Base-by-base conservation (phyloP, 1,284 basidiomycete genomes). In the Cryptococcus sp. region DNA sequence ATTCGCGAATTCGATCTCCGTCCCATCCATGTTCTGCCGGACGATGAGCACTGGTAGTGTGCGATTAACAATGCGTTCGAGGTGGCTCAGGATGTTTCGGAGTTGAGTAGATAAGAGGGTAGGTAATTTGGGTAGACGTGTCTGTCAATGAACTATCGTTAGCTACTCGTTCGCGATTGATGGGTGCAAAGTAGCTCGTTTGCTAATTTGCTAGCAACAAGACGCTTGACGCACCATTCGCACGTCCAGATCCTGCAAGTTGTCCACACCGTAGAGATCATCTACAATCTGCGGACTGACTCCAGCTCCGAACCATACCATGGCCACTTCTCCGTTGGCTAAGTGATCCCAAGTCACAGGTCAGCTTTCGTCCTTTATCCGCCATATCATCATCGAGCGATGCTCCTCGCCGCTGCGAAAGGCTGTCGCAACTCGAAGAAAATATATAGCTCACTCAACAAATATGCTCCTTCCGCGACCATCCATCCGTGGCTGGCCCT, bases 1-100 rank as follows among this genome's bases (percentile, higher is more conserved):
- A 80, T 99, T 96, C 63, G 90, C 92, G 69, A 95, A 94, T 75
- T 99, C 96, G 54, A 99, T 86, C 80, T 99, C 96, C 59, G 87
- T 83, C 11, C 88, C 94, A 74, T 99, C 96, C 72, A 93, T 82
- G 73, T 97, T 93, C 76, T 99, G 96, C 16, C 96, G 84, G 0
- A 91, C 91, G 49, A 98, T 83, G 40, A 87, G 80, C 60, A 97
- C 84, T 54, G 88, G 90, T 45, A 85, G 67, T 2, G 83, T 76
- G 17, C 83, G 80, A 8, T 87, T 86, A 47, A 81, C 81, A 41
- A 91, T 83, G 62, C 87, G 84, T 54, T 85, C 83, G 49, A 92
- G 86, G 64, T 87, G 83, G 0, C 85, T 83, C 20, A 99, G 79
- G 62, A 99, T 86, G 74, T 91, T 92, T 55, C 87, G 85, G 3